phyloP scores from a whole-genome alignment of 148 eudicot species.

The Mesembryanthemum crystallinum region DNA sequence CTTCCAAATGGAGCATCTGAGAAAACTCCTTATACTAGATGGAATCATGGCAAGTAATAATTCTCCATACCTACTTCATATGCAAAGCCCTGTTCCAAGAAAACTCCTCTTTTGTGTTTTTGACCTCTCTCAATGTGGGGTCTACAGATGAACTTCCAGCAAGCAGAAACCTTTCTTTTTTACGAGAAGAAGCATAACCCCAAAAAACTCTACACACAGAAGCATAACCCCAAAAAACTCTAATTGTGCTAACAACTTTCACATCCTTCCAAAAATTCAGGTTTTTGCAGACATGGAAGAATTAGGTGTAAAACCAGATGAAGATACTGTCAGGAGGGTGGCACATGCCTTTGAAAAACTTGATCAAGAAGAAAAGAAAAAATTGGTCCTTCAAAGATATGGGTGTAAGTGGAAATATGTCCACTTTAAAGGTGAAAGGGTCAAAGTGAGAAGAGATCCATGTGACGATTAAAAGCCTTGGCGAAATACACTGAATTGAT shows the following conservation, averaged over 20 bases:
- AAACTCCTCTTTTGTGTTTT: no score
- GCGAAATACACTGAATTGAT: not conserved
- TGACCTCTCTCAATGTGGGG: no score
- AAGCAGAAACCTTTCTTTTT: no score
- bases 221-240: not conserved
- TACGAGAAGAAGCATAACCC: no score
- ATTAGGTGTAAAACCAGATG: constrained; percentile 82
- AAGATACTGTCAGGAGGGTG: constrained; percentile 74
- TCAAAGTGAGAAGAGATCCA: constrained; percentile 41
- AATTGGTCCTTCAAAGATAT: constrained; percentile 48
- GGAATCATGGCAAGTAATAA: no score
- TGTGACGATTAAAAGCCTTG: constrained; percentile 15
- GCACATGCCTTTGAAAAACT: constrained; percentile 60
- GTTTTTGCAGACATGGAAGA: constrained; percentile 97
- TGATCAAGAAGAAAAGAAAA: constrained; percentile 62
- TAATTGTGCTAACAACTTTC: constrained; percentile 2
- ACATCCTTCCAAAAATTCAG: constrained; percentile 36
- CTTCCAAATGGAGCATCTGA: no score
- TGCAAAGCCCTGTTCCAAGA: no score
- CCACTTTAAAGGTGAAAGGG: constrained; percentile 76
- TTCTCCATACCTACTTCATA: no score
- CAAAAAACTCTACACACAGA: no score
- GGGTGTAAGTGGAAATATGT: constrained; percentile 71
- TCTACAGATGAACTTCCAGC: no score
- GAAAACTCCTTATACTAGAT: no score